Conservation (phyloP, 305 asterid genomes). For the Fraxinus velutina region DNA sequence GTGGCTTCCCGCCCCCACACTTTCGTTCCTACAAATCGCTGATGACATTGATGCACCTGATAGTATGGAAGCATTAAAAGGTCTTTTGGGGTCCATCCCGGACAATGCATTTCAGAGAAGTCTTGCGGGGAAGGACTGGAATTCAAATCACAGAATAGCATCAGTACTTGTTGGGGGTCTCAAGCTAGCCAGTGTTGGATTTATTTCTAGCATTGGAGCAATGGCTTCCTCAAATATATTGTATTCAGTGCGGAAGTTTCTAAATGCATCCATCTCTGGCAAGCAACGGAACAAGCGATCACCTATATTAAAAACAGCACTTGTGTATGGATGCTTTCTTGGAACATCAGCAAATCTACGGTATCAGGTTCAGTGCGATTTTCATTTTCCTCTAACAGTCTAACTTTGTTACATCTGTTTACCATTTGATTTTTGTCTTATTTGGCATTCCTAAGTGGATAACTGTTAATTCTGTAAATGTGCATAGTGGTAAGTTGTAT, state of each 20-base stretch:
- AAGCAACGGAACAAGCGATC: conserved; percentile 59
- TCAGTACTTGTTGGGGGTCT: conserved; percentile 88
- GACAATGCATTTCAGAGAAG: conserved; percentile 91
- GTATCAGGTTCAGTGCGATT: conserved; percentile 60
- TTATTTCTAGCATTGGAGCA: conserved; percentile 90
- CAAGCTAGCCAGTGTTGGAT: conserved; percentile 85
- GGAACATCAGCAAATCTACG: conserved; percentile 93
- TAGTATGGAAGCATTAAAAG: conserved; percentile 62
- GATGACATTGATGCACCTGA: conserved; percentile 45
- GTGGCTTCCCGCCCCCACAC: conserved; percentile 97
- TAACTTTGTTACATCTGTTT: neutral
- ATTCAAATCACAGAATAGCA: conserved; percentile 70
- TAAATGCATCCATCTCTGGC: conserved; percentile 52
- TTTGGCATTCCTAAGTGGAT: neutral
- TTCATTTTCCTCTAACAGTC: conserved; percentile 4
- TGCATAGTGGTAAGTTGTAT: neutral
- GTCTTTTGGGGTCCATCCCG: conserved; percentile 86
- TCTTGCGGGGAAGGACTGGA: conserved; percentile 75
- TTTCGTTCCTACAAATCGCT: conserved; percentile 62
- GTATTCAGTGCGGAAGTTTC: conserved; percentile 40
- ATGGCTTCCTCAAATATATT: conserved; percentile 77
- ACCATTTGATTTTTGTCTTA: neutral
- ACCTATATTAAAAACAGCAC: conserved; percentile 82
- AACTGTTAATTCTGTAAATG: neutral
- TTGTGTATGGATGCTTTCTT: conserved; percentile 68